These are phyloP conservation scores for Penicillium macrosclerotiorum DNA, from an alignment of 495 filamentous ascomycete genomes.

Conservation along the genomic window DNA sequence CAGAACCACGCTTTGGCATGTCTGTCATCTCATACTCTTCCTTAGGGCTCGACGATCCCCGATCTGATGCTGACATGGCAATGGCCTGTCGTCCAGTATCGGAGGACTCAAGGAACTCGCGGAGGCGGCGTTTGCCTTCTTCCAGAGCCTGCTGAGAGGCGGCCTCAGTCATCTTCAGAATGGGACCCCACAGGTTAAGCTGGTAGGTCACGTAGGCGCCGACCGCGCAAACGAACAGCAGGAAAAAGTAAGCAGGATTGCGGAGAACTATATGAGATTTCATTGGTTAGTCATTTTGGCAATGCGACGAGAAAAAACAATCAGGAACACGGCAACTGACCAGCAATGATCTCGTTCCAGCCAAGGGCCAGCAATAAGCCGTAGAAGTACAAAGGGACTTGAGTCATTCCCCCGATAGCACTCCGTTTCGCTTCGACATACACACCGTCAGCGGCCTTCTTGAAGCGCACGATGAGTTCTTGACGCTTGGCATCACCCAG, in stretches of 20 bases:
- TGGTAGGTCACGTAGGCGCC: conserved; percentile 86
- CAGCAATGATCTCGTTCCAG: conserved; percentile 94
- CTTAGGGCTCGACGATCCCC: conserved; percentile 17
- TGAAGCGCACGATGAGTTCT: conserved; percentile 91
- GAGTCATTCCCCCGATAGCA: conserved; percentile 91
- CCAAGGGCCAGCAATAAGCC: conserved; percentile 82
- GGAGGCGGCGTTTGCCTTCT: conserved; percentile 82
- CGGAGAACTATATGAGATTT: conserved; percentile 63
- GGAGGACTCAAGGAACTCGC: conserved; percentile 79
- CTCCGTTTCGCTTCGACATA: conserved; percentile 96
- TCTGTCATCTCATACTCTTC: conserved; percentile 50
- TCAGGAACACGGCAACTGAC: conserved; percentile 49
- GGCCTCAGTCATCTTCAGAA: conserved; percentile 89
- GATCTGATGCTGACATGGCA: conserved; percentile 56
- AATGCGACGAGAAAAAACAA: too few species aligned
- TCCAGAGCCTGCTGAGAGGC: conserved; percentile 82
- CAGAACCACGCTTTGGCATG: conserved; percentile 32
- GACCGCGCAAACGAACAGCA: conserved; percentile 71
- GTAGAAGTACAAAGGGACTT: conserved; percentile 94
- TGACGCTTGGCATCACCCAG: conserved; percentile 82
- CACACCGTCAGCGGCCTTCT: conserved; percentile 94
- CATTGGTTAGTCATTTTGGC: too few species aligned
- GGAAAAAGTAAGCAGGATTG: conserved; percentile 88
- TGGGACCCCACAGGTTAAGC: conserved; percentile 93
- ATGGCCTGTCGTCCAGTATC: conserved; percentile 79